A percentile compares a stretch with the other conserved stretches of the same genome.
Evolutionary conservation across 192 early-diverging fungal species (phyloP).

Genomic region (Backusella sp.): DNA sequence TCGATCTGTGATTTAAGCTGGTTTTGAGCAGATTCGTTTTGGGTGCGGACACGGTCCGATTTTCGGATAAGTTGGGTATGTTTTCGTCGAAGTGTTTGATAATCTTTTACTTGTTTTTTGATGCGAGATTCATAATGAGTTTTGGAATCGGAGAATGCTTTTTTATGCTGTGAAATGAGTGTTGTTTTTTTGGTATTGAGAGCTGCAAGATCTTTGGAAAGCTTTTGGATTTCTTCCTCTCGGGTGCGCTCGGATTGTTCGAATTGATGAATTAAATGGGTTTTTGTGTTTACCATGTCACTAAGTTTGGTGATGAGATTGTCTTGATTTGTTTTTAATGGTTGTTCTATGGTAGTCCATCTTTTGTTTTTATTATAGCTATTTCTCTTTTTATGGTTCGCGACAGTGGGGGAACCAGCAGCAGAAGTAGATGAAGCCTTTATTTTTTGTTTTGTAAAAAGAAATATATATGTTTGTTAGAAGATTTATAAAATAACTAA

Average conservation of each 20-base stretch:
- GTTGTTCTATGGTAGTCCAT: background rate
- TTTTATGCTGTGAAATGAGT: constrained; percentile 11
- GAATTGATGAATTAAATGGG: background rate
- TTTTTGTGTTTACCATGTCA: background rate
- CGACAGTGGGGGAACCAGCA: background rate
- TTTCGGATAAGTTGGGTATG: constrained; percentile 22
- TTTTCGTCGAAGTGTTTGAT: constrained; percentile 20
- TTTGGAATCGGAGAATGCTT: background rate
- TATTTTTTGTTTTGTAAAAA: background rate
- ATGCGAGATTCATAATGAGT: constrained; percentile 14
- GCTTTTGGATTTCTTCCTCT: background rate
- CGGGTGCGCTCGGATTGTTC: constrained; percentile 10
- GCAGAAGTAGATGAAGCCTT: background rate
- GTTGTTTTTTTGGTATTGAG: background rate
- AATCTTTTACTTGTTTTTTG: constrained; percentile 20
- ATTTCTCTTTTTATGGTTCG: background rate
- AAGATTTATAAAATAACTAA: background rate
- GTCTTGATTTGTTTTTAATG: background rate
- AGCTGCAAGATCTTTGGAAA: constrained; percentile 4
- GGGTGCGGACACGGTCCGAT: background rate
- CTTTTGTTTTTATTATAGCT: background rate
- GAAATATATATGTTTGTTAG: background rate
- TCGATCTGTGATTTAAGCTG: constrained; percentile 10
- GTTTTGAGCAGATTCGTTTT: constrained; percentile 13
- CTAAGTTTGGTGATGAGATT: background rate